These are phyloP conservation scores for Ophiocordyceps unilateralis DNA, from an alignment of 2,329 filamentous ascomycete genomes.

Conservation along the genomic window DNA sequence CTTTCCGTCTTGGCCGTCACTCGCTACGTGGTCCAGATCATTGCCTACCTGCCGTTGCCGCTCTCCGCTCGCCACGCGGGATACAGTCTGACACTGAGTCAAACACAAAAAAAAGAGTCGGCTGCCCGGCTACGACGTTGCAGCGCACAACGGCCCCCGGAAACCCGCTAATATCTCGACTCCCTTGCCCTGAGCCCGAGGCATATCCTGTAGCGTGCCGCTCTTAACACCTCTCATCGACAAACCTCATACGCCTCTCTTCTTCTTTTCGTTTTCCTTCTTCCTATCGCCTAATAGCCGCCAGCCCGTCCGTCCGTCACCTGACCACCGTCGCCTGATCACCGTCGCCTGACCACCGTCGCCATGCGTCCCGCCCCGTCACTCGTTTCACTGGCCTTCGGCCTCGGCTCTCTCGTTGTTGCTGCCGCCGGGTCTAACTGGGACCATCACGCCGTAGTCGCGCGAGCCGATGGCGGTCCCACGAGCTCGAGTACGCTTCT, in stretches of 20 bases:
- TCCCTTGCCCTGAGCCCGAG: background rate
- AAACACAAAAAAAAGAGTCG: background rate
- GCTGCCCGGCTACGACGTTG: background rate
- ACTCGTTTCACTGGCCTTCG: slow-evolving; percentile 28
- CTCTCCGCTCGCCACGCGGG: too few relatives aligned
- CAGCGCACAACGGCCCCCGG: background rate
- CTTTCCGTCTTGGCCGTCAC: background rate
- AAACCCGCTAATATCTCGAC: background rate
- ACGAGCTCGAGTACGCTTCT: slow-evolving; percentile 1
- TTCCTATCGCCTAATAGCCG: background rate
- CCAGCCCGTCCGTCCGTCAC: background rate
- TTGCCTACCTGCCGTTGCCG: too few relatives aligned
- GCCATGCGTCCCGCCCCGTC: slow-evolving; percentile 29
- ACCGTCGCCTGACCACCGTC: background rate
- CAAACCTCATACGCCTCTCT: too few relatives aligned
- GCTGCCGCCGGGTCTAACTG: slow-evolving; percentile 34
- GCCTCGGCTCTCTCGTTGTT: slow-evolving; percentile 32
- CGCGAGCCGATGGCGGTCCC: slow-evolving; percentile 23
- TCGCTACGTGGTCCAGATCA: background rate
- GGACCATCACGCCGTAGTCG: slow-evolving; percentile 34
- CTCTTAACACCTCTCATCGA: background rate
- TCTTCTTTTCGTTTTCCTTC: background rate
- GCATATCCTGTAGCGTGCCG: background rate
- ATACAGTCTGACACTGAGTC: background rate
- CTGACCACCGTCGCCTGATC: background rate